These are phyloP conservation scores for Clarireedia hainanense DNA, from an alignment of 2,329 filamentous ascomycete genomes.

Conservation along the genomic window DNA sequence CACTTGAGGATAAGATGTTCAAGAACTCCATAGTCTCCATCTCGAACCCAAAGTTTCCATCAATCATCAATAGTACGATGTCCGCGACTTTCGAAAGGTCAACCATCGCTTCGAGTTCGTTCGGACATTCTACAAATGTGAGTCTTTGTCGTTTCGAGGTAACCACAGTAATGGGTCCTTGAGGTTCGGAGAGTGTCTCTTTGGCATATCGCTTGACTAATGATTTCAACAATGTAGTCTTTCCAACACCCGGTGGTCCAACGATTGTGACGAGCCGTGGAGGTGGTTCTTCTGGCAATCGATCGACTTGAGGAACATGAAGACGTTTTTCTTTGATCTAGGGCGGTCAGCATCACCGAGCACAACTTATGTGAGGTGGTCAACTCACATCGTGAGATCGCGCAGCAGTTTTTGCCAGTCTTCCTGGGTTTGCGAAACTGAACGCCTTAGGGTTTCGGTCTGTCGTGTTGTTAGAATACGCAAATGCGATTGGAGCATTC, in stretches of 20 bases:
- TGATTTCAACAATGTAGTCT: conserved; percentile 92
- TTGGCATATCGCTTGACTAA: conserved; percentile 92
- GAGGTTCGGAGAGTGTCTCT: conserved; percentile 82
- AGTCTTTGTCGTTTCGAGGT: conserved; percentile 92
- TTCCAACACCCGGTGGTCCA: conserved; percentile 89
- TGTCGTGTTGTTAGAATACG: conserved; percentile 13
- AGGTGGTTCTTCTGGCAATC: conserved; percentile 89
- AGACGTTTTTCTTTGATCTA: conserved; percentile 91
- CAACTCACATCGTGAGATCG: conserved; percentile 44
- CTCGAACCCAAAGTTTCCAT: conserved; percentile 97
- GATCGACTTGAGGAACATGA: conserved; percentile 93
- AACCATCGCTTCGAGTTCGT: conserved; percentile 92
- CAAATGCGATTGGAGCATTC: background rate
- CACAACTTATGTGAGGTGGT: background rate
- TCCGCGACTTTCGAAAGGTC: conserved; percentile 96
- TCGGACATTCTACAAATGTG: conserved; percentile 96
- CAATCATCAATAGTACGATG: conserved; percentile 95
- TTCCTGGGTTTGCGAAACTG: conserved; percentile 30
- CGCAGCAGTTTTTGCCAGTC: conserved; percentile 34
- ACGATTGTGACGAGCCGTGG: conserved; percentile 90
- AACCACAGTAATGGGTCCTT: conserved; percentile 89
- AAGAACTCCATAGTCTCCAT: conserved; percentile 99
- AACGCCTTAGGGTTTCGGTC: conserved; percentile 32
- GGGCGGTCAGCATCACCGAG: conserved; percentile 8
- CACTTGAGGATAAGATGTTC: conserved; percentile 84